phyloP scores from a whole-genome alignment of 768 basidiomycete genomes.

The Chalciporus chontae region DNA sequence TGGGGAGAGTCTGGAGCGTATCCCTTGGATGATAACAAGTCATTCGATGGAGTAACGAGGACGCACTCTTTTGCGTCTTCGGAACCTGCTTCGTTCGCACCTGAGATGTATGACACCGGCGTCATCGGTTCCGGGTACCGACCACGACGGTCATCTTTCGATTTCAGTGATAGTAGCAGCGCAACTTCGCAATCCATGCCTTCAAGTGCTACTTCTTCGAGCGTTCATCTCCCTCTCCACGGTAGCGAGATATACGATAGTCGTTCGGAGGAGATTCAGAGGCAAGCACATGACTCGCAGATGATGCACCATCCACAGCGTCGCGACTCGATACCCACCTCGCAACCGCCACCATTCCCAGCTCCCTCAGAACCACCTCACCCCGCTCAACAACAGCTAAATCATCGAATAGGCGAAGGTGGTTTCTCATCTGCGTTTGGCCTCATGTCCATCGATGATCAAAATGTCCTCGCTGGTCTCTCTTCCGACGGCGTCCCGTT shows the following conservation, averaged over 20 bases:
- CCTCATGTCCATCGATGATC: conserved; percentile 73
- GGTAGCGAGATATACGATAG: conserved; percentile 27
- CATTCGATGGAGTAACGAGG: conserved; percentile 18
- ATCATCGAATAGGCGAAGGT: conserved; percentile 29
- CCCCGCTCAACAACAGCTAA: conserved; percentile 6
- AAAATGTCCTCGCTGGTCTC: conserved; percentile 61
- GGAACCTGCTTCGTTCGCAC: conserved; percentile 20
- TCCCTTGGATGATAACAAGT: conserved; percentile 29
- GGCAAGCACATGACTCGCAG: conserved; percentile 13
- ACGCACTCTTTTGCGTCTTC: conserved; percentile 20
- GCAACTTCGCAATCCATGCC: conserved; percentile 41
- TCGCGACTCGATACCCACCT: conserved; percentile 14
- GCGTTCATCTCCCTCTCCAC: conserved; percentile 45
- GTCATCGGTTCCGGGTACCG: conserved; percentile 27
- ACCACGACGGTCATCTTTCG: conserved; percentile 33
- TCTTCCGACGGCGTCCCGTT: conserved; percentile 58
- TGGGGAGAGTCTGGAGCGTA: conserved; percentile 28
- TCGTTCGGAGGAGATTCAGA: conserved; percentile 26
- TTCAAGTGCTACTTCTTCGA: conserved; percentile 54
- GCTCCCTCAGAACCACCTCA: conserved; percentile 5
- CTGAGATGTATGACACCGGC: conserved; percentile 17
- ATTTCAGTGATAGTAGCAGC: conserved; percentile 44
- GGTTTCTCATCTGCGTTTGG: conserved; percentile 66
- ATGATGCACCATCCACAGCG: conserved; percentile 15
- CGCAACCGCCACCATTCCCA: conserved; percentile 10